Evolutionary conservation across 2,329 filamentous ascomycete genomes (phyloP), one percentile per base, ranked within the genome.

Genomic region (Xylaria sp.): DNA sequence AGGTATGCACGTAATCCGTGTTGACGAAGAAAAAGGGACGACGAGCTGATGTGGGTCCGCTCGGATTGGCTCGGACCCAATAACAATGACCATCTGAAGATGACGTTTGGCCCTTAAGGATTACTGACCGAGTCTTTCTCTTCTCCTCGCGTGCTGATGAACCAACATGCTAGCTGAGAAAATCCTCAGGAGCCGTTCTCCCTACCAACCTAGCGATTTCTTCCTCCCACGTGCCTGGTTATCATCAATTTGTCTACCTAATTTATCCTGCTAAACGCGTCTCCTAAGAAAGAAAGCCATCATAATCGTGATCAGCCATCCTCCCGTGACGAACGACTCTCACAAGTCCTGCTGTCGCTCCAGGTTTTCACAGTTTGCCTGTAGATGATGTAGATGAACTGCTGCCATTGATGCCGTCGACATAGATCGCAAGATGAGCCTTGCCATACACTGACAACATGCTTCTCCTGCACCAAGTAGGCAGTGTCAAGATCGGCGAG

Each of bases 401-500:
- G 23, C 44, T 39, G 18, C 11, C 30, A 47, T 37, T 48, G 51
- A 7, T 54, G 54, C 23, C 9, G 10, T 18, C 47, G 47, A 49
- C 6, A 34, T 49, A 54, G n/a, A 10, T 10, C n/a, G 37, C 19
- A 57, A 60, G 47, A 63, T 59, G 62, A 62, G 54, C 62, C 46
- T 30, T 48, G 6, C 49, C 54, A 30, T 54, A 53, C 52, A 49
- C 46, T 56, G 49, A 57, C 67, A 75, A 71, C 37, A 97, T 97
- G 94, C 81, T 97, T 65, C 85, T 97, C 72, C 79, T 96, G 62
- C 90, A 97, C 76, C 94, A 97, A 77, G 82, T 88, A 65, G 94
- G 94, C 71, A 91, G 84, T 77, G 89, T 97, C 73, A 96, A 93
- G 76, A 90, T 97, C 65, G 94, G 94, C 72, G 92, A 97, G 77